phyloP scores from a whole-genome alignment of 208 protist species.

The Crithidia brevicula region DNA sequence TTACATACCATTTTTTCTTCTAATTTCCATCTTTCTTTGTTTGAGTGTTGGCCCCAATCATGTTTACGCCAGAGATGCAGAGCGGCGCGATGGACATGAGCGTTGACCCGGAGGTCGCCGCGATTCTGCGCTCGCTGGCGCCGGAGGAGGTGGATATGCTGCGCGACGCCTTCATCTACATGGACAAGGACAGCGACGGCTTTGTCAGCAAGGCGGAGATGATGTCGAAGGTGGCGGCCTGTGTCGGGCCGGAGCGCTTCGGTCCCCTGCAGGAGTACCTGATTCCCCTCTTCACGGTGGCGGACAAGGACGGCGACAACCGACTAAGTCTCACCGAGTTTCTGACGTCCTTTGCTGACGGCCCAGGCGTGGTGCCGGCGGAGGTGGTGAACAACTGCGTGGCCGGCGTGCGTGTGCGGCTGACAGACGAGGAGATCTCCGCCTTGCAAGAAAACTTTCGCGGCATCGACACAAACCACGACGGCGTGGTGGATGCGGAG shows the following conservation, averaged over 20 bases:
- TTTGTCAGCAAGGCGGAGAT: conserved; percentile 64
- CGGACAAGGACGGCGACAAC: conserved; percentile 75
- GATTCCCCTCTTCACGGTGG: conserved; percentile 67
- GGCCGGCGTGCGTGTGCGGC: conserved; percentile 67
- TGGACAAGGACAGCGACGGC: conserved; percentile 84
- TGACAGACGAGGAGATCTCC: conserved; percentile 81
- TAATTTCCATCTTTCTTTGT: no score
- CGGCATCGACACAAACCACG: conserved; percentile 66
- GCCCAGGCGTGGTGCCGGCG: conserved; percentile 82
- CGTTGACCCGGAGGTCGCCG: conserved; percentile 29
- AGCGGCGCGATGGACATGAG: conserved; percentile 6
- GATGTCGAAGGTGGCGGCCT: conserved; percentile 44
- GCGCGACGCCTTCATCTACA: conserved; percentile 88
- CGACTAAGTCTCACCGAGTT: conserved; percentile 79
- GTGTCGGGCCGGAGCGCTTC: conserved; percentile 62
- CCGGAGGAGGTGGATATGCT: conserved; percentile 90
- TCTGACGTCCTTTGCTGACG: conserved; percentile 73
- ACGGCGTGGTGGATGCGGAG: conserved; percentile 73
- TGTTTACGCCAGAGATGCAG: conserved; percentile 4
- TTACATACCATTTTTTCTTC: conserved; percentile 1
- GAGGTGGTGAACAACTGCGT: conserved; percentile 87
- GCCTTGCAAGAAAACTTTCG: conserved; percentile 79
- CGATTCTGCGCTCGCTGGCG: conserved; percentile 48
- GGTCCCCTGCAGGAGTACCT: conserved; percentile 63
- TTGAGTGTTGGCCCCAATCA: no score